Percentiles rank a stretch among this genome's conserved stretches.
Evolutionary conservation across 2,329 filamentous ascomycete species (phyloP).

Genomic region (Colletotrichum tabaci): DNA sequence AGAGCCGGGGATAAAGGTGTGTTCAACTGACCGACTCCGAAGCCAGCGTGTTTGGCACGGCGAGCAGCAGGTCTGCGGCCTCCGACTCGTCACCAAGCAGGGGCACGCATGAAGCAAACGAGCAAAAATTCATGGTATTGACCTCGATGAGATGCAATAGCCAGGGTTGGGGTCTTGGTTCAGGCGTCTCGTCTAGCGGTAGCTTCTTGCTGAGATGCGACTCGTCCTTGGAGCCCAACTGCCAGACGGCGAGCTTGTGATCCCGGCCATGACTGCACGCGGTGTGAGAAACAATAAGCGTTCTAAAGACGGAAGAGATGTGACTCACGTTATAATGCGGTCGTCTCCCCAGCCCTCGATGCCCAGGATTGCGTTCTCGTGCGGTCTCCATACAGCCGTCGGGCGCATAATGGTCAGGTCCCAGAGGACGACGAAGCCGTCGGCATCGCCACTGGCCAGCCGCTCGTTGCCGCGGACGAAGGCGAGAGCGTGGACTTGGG

Average conservation of each 20-base stretch:
- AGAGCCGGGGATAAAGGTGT: conserved; percentile 24
- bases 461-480: conserved; percentile 83
- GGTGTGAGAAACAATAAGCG: not conserved
- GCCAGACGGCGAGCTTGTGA: conserved; percentile 89
- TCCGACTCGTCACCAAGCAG: conserved; percentile 10
- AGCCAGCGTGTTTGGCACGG: conserved; percentile 83
- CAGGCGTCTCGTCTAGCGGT: conserved; percentile 75
- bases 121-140: conserved; percentile 96
- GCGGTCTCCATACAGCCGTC: conserved; percentile 88
- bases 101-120: conserved; percentile 76
- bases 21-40: conserved; percentile 74
- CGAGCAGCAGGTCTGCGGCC: conserved; percentile 69
- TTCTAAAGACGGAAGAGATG: not conserved
- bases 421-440: conserved; percentile 92
- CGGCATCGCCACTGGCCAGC: conserved; percentile 88
- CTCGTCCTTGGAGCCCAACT: conserved; percentile 74
- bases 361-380: conserved; percentile 83
- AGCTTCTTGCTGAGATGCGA: conserved; percentile 75
- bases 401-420: conserved; percentile 85
- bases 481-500: conserved; percentile 82
- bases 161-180: conserved; percentile 78
- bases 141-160: conserved; percentile 87
- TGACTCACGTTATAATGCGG: conserved; percentile 84
- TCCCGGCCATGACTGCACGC: conserved; percentile 86
- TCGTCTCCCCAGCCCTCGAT: conserved; percentile 80